A percentile compares a stretch with the other conserved stretches of the same genome.
These are phyloP conservation scores for Graphilbum fragrans DNA, from an alignment of 2,329 filamentous ascomycete species.

Conservation along the genomic window DNA sequence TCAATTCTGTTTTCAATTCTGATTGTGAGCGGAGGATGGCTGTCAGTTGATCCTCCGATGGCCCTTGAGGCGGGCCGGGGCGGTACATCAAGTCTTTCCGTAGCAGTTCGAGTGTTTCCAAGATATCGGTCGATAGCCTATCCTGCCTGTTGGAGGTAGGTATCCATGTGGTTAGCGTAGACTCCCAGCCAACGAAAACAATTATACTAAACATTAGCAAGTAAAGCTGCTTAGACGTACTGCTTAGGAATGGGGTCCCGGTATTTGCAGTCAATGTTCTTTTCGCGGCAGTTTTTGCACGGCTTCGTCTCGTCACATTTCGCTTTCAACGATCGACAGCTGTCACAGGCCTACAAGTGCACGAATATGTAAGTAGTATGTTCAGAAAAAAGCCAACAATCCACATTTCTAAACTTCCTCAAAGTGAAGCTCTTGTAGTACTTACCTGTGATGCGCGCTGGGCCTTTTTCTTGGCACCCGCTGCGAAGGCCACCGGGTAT, in stretches of 20 bases:
- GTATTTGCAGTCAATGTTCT: conserved; percentile 73
- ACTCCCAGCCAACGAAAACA: no score
- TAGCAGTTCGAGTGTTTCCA: background rate
- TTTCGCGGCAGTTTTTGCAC: conserved; percentile 80
- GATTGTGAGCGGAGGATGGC: background rate
- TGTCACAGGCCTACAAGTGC: conserved; percentile 65
- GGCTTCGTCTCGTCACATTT: conserved; percentile 84
- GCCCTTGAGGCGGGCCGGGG: no score
- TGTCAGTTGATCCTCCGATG: no score
- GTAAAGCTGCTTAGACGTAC: conserved; percentile 35
- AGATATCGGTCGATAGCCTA: conserved; percentile 46
- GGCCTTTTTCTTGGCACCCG: conserved; percentile 47
- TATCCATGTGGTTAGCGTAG: no score
- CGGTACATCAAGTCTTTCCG: conserved; percentile 8
- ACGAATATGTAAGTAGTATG: background rate
- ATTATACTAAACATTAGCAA: background rate
- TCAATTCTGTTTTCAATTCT: background rate
- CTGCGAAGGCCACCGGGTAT: conserved; percentile 29
- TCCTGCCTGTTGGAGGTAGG: conserved; percentile 46
- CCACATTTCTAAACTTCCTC: no score
- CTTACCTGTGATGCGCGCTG: conserved; percentile 51
- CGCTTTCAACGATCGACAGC: conserved; percentile 75
- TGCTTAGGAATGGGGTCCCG: conserved; percentile 85
- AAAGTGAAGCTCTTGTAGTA: no score
- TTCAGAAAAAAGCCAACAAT: background rate